Evolutionary conservation across 192 early-diverging fungal genomes (phyloP).

Genomic region (Backusella circina): DNA sequence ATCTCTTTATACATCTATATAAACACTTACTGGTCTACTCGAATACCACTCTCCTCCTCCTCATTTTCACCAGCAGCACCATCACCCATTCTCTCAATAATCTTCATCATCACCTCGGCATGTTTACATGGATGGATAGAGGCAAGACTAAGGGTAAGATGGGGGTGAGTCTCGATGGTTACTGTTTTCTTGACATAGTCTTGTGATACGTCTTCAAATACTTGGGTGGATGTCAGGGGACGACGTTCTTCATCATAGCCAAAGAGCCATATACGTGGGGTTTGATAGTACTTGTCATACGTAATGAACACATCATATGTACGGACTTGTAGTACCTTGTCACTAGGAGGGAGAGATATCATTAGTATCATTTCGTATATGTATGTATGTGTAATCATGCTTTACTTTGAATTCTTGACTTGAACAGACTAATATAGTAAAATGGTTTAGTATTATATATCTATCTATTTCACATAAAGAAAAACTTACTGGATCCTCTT

Average conservation of each 20-base stretch:
- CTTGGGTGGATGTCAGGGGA: slow-evolving; percentile 85
- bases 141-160: slow-evolving; percentile 81
- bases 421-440: slow-evolving; percentile 4
- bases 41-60: slow-evolving; percentile 62
- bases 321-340: slow-evolving; percentile 84
- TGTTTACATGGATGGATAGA: slow-evolving; percentile 99
- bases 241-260: slow-evolving; percentile 90
- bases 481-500: slow-evolving; percentile 68
- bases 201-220: slow-evolving; percentile 97
- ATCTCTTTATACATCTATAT: no score
- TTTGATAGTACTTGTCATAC: slow-evolving; percentile 99
- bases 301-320: slow-evolving; percentile 99
- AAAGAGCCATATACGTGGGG: slow-evolving; percentile 95
- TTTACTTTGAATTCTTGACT: slow-evolving; percentile 12
- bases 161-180: slow-evolving; percentile 96
- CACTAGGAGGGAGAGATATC: slow-evolving; percentile 32
- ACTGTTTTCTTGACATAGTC: slow-evolving; percentile 99
- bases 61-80: slow-evolving; percentile 40
- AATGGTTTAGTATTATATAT: background rate
- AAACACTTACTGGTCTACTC: slow-evolving; percentile 83
- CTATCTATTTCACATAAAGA: no score
- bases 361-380: background rate
- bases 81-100: slow-evolving; percentile 80
- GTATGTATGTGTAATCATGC: background rate
- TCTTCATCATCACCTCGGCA: slow-evolving; percentile 95